Percentiles rank a stretch among this genome's conserved stretches.
phyloP scores from a whole-genome alignment of 2,329 filamentous ascomycete species.

The Pseudocercospora pini-densiflorae region DNA sequence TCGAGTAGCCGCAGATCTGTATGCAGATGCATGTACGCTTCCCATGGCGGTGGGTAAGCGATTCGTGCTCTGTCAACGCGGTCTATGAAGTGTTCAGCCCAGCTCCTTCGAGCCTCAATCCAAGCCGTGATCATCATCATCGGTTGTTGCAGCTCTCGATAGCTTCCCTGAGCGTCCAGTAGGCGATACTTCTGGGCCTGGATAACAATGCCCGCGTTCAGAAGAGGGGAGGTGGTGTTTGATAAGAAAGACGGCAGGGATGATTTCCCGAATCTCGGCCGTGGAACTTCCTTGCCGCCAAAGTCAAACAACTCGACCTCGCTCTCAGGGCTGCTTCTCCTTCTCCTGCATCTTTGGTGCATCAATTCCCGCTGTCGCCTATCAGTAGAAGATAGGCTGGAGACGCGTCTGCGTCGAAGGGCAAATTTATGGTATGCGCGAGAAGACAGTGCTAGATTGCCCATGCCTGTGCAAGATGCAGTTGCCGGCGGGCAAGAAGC shows the following conservation, averaged over 20 bases:
- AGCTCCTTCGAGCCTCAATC: background rate
- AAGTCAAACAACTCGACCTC: background rate
- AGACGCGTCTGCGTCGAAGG: background rate
- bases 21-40: background rate
- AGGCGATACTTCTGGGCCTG: background rate
- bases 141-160: background rate
- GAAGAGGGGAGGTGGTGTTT: slow-evolving; percentile 4
- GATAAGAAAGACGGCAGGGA: background rate
- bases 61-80: background rate
- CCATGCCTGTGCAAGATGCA: background rate
- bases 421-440: background rate
- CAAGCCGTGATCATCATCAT: background rate
- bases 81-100: too few relatives aligned
- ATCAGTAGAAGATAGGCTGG: background rate
- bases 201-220: background rate
- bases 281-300: background rate
- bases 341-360: background rate
- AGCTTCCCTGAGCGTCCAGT: background rate
- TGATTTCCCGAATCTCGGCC: background rate
- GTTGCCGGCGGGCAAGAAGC: slow-evolving; percentile 2
- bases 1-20: background rate
- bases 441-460: background rate
- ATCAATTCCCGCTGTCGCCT: background rate
- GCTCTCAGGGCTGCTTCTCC: background rate
- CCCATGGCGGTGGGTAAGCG: too few relatives aligned